Base-by-base conservation (phyloP, 768 basidiomycete species). In the Hortiboletus campestris region DNA sequence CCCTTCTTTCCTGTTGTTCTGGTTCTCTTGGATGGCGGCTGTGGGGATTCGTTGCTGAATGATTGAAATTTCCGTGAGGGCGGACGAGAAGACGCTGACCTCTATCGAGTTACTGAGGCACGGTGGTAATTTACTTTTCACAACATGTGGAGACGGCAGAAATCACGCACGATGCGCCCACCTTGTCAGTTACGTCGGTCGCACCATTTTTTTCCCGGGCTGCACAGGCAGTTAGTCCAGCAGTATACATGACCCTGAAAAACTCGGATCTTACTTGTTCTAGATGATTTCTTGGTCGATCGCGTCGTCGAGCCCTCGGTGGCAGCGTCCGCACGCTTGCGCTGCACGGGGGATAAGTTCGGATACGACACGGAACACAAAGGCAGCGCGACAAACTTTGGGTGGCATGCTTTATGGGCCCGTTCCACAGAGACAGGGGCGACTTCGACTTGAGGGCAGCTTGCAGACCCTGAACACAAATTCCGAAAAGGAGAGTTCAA, bases 281-380 rank as follows among this genome's bases (percentile, higher is more conserved):
- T 77, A 39, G 77, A 63, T 16, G 81, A 78, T 57, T 75, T 78
- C 49, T 75, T 78, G 35, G 78, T 79, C 34, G 74, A 63, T 67
- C 80, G 78, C 63, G 80, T 71, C 58, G 76, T 58, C 34, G 75
- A 42, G 17, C 68, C 64, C 54, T 62, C 68, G 36, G 29, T 32
- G 29, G 60, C 51, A 38, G 78, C 77, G 31, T 78, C 79, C 22
- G 70, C 69, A 69, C 80, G 84, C 75, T 88, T 89, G 60, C 86
- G 76, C 87, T 89, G 64, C 28, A 6, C 14, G 39, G 11, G 9
- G 8, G 19, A 38, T 65, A 40, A 54, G 69, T 63, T 50, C 63
- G 65, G 41, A 53, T 29, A 6, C 12, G 44, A 31, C 34, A 11
- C n/a, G 9, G 12, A 67, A 40, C 13, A 29, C 11, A 16, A 43